Evolutionary conservation across 768 basidiomycete genomes (phyloP).

Genomic region (Naematelia aurantialba): DNA sequence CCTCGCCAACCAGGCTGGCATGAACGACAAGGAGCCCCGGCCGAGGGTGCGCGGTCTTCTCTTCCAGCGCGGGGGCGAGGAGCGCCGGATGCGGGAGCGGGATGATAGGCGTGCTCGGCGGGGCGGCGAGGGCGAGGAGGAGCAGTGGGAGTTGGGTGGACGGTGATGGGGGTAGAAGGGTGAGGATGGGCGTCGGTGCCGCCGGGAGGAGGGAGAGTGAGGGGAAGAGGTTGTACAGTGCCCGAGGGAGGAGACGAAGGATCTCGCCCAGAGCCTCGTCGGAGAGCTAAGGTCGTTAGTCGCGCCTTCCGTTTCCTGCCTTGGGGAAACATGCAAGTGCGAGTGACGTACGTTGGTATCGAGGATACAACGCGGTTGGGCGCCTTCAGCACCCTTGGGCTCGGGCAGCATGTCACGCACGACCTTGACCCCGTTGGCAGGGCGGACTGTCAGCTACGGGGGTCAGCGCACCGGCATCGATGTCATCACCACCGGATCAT

Average conservation of each 20-base stretch:
- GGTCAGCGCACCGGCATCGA: neutral
- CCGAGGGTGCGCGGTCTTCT: slow-evolving; percentile 19
- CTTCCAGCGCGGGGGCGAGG: slow-evolving; percentile 55
- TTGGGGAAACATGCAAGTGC: slow-evolving; percentile 4
- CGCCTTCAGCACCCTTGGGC: slow-evolving; percentile 10
- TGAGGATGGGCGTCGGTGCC: slow-evolving; percentile 62
- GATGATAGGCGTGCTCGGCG: slow-evolving; percentile 26
- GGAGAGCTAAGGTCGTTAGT: slow-evolving; percentile 52
- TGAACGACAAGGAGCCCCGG: slow-evolving; percentile 33
- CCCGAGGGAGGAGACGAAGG: slow-evolving; percentile 25
- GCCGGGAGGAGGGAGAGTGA: slow-evolving; percentile 57
- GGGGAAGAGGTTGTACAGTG: slow-evolving; percentile 64
- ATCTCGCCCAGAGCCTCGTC: slow-evolving; percentile 30
- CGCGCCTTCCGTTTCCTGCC: neutral
- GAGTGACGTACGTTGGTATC: slow-evolving; percentile 27
- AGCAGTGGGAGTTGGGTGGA: slow-evolving; percentile 53
- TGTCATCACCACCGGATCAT: neutral
- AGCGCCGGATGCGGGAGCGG: slow-evolving; percentile 61
- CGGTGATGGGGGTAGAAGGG: slow-evolving; percentile 58
- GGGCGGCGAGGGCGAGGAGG: slow-evolving; percentile 30
- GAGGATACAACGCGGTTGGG: slow-evolving; percentile 29
- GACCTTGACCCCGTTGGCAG: slow-evolving; percentile 42
- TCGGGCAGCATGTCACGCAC: slow-evolving; percentile 28
- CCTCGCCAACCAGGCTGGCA: slow-evolving; percentile 23
- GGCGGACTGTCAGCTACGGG: slow-evolving; percentile 41